Evolutionary conservation across 495 filamentous ascomycete species (phyloP).

Genomic region (Bombardia bombarda): DNA sequence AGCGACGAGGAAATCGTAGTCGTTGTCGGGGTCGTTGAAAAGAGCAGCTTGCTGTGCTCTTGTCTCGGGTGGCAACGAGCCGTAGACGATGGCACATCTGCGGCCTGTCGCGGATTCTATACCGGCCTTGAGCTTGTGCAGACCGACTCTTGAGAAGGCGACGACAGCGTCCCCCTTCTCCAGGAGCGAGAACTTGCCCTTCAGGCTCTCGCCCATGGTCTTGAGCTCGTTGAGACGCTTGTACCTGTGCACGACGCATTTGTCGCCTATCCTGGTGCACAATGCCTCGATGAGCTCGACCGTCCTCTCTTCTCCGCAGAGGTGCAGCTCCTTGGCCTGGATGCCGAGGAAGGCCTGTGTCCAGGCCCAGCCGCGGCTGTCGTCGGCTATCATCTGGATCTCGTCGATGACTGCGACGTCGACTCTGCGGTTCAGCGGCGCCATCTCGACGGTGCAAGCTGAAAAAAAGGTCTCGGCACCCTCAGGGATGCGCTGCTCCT

Average conservation of each 20-base stretch:
- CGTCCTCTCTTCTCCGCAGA: conserved; percentile 83
- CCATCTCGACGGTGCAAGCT: conserved; percentile 97
- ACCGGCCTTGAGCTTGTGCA: conserved; percentile 69
- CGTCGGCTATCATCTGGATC: conserved; percentile 91
- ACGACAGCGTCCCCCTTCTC: conserved; percentile 88
- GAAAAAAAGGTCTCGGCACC: conserved; percentile 45
- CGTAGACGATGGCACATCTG: conserved; percentile 88
- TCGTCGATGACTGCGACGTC: conserved; percentile 97
- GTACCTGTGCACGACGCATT: conserved; percentile 72
- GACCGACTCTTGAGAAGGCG: conserved; percentile 68
- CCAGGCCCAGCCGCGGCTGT: conserved; percentile 90
- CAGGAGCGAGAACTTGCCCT: conserved; percentile 55
- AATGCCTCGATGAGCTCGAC: conserved; percentile 74
- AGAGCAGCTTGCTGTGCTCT: conserved; percentile 80
- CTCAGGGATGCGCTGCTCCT: conserved; percentile 61
- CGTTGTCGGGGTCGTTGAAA: conserved; percentile 91
- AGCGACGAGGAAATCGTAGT: conserved; percentile 89
- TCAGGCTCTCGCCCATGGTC: conserved; percentile 52
- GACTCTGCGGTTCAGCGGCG: conserved; percentile 56
- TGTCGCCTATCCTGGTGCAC: conserved; percentile 75
- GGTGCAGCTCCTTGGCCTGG: conserved; percentile 78
- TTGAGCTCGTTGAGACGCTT: conserved; percentile 71
- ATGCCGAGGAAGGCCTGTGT: conserved; percentile 85
- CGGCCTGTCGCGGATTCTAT: conserved; percentile 70
- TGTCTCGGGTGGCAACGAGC: conserved; percentile 84